Evolutionary conservation across 2,329 filamentous ascomycete genomes (phyloP).

Genomic region (Alternaria dauci): DNA sequence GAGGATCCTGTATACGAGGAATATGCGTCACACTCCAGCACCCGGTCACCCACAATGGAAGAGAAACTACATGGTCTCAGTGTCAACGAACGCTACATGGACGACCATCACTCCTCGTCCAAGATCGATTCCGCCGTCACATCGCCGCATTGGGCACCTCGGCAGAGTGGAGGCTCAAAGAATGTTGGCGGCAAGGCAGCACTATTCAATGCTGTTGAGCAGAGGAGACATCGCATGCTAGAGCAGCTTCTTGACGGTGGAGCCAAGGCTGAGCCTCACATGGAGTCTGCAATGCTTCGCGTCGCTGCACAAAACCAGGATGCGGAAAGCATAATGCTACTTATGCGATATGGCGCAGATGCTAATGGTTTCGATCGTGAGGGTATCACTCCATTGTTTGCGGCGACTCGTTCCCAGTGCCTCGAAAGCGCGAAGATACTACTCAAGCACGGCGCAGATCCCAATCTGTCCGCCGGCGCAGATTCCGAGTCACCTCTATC

Average conservation of each 20-base stretch:
- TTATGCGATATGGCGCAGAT: conserved; percentile 43
- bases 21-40: conserved; percentile 25
- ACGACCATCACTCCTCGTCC: conserved; percentile 28
- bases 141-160: conserved; percentile 28
- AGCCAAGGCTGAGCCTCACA: conserved; percentile 36
- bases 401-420: conserved; percentile 38
- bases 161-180: conserved; percentile 37
- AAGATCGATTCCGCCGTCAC: conserved; percentile 29
- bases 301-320: conserved; percentile 44
- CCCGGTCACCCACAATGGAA: conserved; percentile 33
- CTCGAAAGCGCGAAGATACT: conserved; percentile 57
- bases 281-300: conserved; percentile 45
- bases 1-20: conserved; percentile 37
- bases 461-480: conserved; percentile 47
- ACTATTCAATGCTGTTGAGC: conserved; percentile 63
- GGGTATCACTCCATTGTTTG: conserved; percentile 39
- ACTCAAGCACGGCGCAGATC: conserved; percentile 36
- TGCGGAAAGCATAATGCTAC: conserved; percentile 36
- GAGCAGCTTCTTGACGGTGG: conserved; percentile 47
- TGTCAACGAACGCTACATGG: conserved; percentile 35
- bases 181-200: conserved; percentile 46
- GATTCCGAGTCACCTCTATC: conserved; percentile 65
- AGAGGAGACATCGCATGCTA: conserved; percentile 70
- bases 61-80: conserved; percentile 37
- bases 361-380: conserved; percentile 43